Base-by-base conservation (phyloP, 768 basidiomycete species). In the Chalciporus pseudorubinellus region DNA sequence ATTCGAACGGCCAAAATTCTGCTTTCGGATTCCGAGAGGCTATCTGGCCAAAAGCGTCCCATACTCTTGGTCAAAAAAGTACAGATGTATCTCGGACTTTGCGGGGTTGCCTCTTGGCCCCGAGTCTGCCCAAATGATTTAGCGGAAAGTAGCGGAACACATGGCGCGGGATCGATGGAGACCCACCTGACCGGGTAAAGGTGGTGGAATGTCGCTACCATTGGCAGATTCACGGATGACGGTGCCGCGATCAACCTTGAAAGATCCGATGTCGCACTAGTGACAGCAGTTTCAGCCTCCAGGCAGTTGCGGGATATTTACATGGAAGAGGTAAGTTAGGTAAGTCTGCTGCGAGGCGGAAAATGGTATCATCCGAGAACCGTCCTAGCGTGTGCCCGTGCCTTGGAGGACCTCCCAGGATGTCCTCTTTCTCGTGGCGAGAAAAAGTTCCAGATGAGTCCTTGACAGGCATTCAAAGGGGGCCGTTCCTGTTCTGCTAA, bases 61-160 rank as follows among this genome's bases (percentile, higher is more conserved):
- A 21, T 45, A 48, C 44, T 50, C 39, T 48, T 46, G 22, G 52
- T 45, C 52, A 56, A 41, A 48, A 36, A 47, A 39, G 38, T 18
- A 31, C 42, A 16, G 16, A 16, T 7, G 7, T 39, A 55, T 57
- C 57, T 63, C 63, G 65, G 65, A 59, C 65, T 67, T 66, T 65
- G 58, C 63, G 64, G 64, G 28, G 44, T 42, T 47, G 24, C 20
- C 10, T 46, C 16, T 40, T 5, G 16, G 31, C 36, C 36, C 43
- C 20, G 38, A 38, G 31, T 24, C 21, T 31, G 21, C 13, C 28
- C 38, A 19, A 48, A 44, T 57, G 45, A 52, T 56, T 39, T 8
- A 11, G 38, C 62, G 64, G 57, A 44, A 61, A 61, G 39, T 55
- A 49, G 53, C 62, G 65, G 52, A 21, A 11, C 56, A 58, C 59